Evolutionary conservation across 139 green algal species (phyloP).

Genomic region (Closterium sp.): DNA sequence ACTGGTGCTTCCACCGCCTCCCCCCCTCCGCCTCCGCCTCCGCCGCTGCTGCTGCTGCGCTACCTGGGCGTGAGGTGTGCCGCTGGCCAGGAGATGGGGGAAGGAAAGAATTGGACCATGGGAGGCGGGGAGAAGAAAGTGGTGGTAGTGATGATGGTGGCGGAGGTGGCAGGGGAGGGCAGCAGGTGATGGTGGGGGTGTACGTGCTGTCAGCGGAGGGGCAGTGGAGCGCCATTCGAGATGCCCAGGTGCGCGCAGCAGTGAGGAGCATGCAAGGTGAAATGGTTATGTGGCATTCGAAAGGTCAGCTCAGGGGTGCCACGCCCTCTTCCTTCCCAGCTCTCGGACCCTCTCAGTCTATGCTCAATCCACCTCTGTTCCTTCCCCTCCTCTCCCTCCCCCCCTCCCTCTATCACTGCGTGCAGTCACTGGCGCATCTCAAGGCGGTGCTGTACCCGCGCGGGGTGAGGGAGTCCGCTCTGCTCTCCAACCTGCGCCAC

Average conservation of each 20-base stretch:
- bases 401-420: neutral
- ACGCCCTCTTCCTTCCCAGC: neutral
- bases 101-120: no score
- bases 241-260: neutral
- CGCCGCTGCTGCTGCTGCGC: neutral
- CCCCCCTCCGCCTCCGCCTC: no score
- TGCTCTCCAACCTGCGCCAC: neutral
- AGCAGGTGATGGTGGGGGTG: neutral
- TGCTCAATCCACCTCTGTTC: neutral
- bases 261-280: neutral
- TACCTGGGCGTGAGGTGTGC: no score
- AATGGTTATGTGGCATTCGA: neutral
- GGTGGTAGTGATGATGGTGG: neutral
- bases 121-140: neutral
- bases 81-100: no score
- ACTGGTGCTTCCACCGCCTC: constrained; percentile 16
- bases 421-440: neutral
- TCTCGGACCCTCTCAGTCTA: neutral
- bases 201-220: neutral
- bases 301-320: no score
- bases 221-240: neutral
- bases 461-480: neutral
- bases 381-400: neutral
- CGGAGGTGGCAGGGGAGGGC: neutral
- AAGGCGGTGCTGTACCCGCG: neutral